phyloP scores from a whole-genome alignment of 108 stramenopile genomes.

The Pseudonitzschia multistriata region DNA sequence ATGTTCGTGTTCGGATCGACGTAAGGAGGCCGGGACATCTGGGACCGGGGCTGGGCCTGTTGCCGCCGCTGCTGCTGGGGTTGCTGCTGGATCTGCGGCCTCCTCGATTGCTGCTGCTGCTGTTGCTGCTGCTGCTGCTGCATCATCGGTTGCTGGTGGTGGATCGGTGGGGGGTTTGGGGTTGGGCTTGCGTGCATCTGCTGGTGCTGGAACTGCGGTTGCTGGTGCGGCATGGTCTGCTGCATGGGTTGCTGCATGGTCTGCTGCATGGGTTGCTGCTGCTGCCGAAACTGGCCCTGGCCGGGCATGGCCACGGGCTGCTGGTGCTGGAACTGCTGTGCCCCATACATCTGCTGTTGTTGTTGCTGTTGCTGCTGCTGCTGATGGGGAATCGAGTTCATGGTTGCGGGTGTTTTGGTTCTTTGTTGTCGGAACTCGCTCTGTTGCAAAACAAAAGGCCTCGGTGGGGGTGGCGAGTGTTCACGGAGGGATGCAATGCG shows the following conservation, averaged over 20 bases:
- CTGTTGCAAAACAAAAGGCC: too few species aligned
- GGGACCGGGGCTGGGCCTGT: neutral
- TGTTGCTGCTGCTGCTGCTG: neutral
- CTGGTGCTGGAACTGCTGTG: neutral
- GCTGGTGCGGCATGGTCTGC: neutral
- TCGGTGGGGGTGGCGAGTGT: too few species aligned
- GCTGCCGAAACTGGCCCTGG: neutral
- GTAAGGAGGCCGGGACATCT: conserved; percentile 67
- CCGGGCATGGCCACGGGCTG: neutral
- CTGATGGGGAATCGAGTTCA: neutral
- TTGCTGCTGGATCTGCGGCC: neutral
- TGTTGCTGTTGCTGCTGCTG: conserved; percentile 1
- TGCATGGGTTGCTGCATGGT: neutral
- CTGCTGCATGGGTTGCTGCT: neutral
- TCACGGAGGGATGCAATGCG: too few species aligned
- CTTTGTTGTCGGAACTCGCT: too few species aligned
- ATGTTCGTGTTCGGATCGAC: conserved; percentile 84
- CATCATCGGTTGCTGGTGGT: conserved; percentile 1
- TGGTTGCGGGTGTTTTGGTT: neutral
- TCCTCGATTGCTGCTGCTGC: neutral
- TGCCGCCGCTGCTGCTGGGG: neutral
- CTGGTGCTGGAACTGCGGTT: neutral
- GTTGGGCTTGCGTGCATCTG: too few species aligned
- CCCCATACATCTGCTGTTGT: neutral
- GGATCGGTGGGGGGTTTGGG: too few species aligned